Conservation (phyloP, 139 green algal genomes). For the Haematococcus lacustris region DNA sequence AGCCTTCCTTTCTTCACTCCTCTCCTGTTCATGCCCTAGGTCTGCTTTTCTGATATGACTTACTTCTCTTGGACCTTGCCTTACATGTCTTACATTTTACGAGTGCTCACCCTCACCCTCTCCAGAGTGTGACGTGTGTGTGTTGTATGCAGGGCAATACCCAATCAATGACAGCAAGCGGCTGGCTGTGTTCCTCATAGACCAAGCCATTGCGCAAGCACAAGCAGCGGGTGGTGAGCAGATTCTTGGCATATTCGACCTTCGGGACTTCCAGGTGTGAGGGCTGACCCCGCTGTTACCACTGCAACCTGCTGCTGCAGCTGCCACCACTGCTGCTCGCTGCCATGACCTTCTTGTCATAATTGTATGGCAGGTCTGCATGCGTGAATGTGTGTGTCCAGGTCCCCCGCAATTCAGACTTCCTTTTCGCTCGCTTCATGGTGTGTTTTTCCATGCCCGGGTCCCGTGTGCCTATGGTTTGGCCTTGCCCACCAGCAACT, state of each 20-base stretch:
- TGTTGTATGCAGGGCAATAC: constrained; percentile 46
- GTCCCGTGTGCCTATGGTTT: no score
- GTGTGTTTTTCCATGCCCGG: no score
- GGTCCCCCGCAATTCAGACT: constrained; percentile 69
- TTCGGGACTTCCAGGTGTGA: constrained; percentile 65
- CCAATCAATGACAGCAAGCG: constrained; percentile 58
- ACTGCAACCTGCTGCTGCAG: neutral
- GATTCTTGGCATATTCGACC: constrained; percentile 89
- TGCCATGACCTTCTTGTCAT: neutral
- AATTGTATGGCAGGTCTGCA: neutral
- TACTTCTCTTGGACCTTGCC: no score
- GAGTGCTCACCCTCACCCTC: no score
- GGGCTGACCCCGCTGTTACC: no score
- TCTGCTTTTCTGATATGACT: no score
- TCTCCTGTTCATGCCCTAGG: no score
- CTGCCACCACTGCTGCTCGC: neutral
- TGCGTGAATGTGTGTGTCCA: neutral
- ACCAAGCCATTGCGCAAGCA: constrained; percentile 44
- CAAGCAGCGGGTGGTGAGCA: constrained; percentile 46
- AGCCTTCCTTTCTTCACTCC: no score
- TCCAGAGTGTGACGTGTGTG: no score
- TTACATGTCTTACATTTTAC: no score
- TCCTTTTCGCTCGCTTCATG: constrained; percentile 83
- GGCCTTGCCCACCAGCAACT: no score
- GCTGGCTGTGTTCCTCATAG: constrained; percentile 62